Percentiles rank a stretch among this genome's conserved stretches.
phyloP scores from a whole-genome alignment of 495 filamentous ascomycete genomes.

The Parathielavia appendiculata region DNA sequence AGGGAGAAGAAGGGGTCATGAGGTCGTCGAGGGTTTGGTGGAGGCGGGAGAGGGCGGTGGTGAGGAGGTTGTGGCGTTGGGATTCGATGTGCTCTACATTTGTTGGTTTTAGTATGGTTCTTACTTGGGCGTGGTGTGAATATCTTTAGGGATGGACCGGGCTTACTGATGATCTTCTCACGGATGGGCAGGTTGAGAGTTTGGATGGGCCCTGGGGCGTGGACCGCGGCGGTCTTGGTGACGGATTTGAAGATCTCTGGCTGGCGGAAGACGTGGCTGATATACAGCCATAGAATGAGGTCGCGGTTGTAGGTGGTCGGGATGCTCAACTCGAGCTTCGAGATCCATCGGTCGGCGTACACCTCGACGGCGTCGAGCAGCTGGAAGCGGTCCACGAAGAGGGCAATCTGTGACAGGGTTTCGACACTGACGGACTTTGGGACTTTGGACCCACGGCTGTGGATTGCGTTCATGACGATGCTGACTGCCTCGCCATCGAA shows the following conservation, averaged over 20 bases:
- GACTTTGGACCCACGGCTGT: constrained; percentile 42
- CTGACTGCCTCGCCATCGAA: constrained; percentile 42
- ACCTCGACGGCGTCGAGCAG: constrained; percentile 41
- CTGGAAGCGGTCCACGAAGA: constrained; percentile 49
- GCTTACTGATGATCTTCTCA: constrained; percentile 30
- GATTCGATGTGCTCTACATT: constrained; percentile 24
- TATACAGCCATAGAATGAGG: constrained; percentile 28
- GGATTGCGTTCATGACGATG: constrained; percentile 48
- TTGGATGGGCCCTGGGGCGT: constrained; percentile 19
- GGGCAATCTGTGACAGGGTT: constrained; percentile 45
- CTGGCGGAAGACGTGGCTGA: constrained; percentile 27
- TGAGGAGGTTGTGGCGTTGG: constrained; percentile 21
- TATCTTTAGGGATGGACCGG: no score
- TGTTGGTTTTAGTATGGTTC: not conserved
- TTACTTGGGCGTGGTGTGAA: not conserved
- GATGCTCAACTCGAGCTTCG: constrained; percentile 13
- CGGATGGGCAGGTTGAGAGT: constrained; percentile 26
- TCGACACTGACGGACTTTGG: constrained; percentile 39
- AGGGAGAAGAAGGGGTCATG: not conserved
- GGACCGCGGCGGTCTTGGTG: constrained; percentile 20
- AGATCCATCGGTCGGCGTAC: constrained; percentile 44
- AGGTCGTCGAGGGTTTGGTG: constrained; percentile 21
- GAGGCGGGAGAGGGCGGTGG: constrained; percentile 16
- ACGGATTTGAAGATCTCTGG: constrained; percentile 25
- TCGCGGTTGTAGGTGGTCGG: constrained; percentile 17